A percentile compares a stretch with the other conserved stretches of the same genome.
Conservation (phyloP, 495 filamentous ascomycete species). For the Lasiosphaeriaceae sp. region DNA sequence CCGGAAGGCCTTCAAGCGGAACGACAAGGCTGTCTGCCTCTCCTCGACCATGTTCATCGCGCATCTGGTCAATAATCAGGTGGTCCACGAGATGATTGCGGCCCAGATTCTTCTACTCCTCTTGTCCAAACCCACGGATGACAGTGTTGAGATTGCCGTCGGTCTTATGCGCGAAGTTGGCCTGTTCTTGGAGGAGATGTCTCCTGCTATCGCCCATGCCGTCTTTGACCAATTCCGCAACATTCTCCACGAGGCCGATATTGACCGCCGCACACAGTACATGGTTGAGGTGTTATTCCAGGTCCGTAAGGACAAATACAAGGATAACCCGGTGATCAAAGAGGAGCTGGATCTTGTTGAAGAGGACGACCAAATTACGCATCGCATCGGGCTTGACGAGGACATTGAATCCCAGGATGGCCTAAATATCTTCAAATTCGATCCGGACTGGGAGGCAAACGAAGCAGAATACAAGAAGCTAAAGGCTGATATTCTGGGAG, state of each 20-base stretch:
- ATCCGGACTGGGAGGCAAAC: slow-evolving; percentile 83
- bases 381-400: slow-evolving; percentile 72
- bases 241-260: slow-evolving; percentile 91
- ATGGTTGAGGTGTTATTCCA: slow-evolving; percentile 99
- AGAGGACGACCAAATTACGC: slow-evolving; percentile 96
- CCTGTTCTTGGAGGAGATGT: slow-evolving; percentile 93
- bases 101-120: slow-evolving; percentile 88
- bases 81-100: slow-evolving; percentile 87
- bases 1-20: slow-evolving; percentile 90
- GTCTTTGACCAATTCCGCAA: slow-evolving; percentile 95
- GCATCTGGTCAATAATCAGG: slow-evolving; percentile 90
- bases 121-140: slow-evolving; percentile 90
- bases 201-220: slow-evolving; percentile 71
- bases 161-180: slow-evolving; percentile 87
- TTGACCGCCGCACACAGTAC: slow-evolving; percentile 95
- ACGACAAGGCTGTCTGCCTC: slow-evolving; percentile 92
- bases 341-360: slow-evolving; percentile 94
- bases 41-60: slow-evolving; percentile 91
- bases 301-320: slow-evolving; percentile 92
- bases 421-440: slow-evolving; percentile 93
- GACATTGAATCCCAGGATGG: slow-evolving; percentile 78
- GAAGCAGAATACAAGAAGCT: slow-evolving; percentile 86
- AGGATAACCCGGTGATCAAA: slow-evolving; percentile 84
- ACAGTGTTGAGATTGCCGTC: slow-evolving; percentile 97
- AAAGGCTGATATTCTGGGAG: slow-evolving; percentile 91